These are phyloP conservation scores for Aspergillus ostianus DNA, from an alignment of 495 filamentous ascomycete genomes.

Conservation along the genomic window DNA sequence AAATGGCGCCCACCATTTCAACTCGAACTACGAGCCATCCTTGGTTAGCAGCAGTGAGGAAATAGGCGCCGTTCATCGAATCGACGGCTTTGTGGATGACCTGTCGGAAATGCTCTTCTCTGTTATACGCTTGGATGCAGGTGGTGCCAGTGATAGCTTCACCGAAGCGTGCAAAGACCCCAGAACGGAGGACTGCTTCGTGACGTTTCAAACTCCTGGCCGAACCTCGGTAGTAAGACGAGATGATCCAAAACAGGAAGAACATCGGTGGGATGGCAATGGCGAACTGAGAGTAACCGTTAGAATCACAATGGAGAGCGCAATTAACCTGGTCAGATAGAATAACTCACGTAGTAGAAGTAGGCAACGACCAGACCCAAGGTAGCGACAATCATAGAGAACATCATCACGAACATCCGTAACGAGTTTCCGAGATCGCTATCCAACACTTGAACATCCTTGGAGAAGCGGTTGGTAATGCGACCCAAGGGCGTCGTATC, in stretches of 20 bases:
- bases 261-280: conserved; percentile 83
- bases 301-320: neutral
- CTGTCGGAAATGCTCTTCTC: conserved; percentile 68
- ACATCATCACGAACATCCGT: conserved; percentile 86
- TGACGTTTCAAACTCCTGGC: conserved; percentile 93
- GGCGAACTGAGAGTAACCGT: conserved; percentile 54
- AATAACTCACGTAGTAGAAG: conserved; percentile 67
- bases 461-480: conserved; percentile 95
- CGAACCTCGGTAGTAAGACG: conserved; percentile 85
- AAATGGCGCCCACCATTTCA: conserved; percentile 73
- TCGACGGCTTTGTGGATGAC: conserved; percentile 72
- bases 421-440: conserved; percentile 88
- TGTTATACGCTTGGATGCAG: conserved; percentile 84
- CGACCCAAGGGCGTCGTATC: conserved; percentile 95
- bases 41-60: conserved; percentile 90
- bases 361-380: conserved; percentile 87
- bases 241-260: conserved; percentile 76
- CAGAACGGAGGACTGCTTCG: conserved; percentile 82
- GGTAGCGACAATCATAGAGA: conserved; percentile 74
- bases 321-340: neutral
- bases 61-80: conserved; percentile 91
- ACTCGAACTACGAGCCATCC: conserved; percentile 85
- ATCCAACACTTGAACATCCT: conserved; percentile 94
- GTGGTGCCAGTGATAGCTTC: conserved; percentile 82
- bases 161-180: conserved; percentile 86